Conservation (phyloP, 2,329 filamentous ascomycete species). For the Microcyclospora tardicrescens region DNA sequence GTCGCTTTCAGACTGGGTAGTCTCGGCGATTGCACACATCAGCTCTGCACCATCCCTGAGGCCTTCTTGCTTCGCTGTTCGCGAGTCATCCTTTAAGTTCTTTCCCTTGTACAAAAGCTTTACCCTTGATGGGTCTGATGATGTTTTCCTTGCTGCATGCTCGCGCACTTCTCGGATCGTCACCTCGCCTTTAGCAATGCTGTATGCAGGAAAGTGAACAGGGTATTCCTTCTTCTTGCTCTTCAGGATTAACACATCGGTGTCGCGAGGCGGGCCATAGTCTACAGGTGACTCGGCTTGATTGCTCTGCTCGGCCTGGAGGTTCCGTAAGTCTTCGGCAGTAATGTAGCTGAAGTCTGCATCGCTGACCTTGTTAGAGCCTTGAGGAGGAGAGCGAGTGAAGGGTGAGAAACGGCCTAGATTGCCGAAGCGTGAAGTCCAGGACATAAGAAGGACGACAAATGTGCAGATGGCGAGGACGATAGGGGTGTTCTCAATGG, state of each 20-base stretch:
- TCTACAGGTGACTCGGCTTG: constrained; percentile 25
- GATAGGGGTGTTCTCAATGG: constrained; percentile 20
- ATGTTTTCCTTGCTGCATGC: constrained; percentile 53
- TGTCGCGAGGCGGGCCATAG: constrained; percentile 39
- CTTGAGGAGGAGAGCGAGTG: constrained; percentile 28
- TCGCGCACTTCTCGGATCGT: constrained; percentile 52
- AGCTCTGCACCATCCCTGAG: constrained; percentile 48
- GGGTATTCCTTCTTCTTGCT: constrained; percentile 53
- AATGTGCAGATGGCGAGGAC: constrained; percentile 24
- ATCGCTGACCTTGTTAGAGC: constrained; percentile 50
- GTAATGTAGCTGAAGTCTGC: constrained; percentile 74
- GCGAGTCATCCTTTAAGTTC: constrained; percentile 51
- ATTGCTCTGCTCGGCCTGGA: constrained; percentile 19
- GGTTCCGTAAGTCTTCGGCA: constrained; percentile 50
- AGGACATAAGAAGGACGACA: constrained; percentile 32
- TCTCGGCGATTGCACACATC: constrained; percentile 44
- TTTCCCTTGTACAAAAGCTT: constrained; percentile 63
- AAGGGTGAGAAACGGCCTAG: constrained; percentile 38
- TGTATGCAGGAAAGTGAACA: constrained; percentile 60
- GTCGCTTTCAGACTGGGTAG: constrained; percentile 27
- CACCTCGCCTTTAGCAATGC: constrained; percentile 62
- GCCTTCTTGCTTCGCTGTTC: constrained; percentile 45
- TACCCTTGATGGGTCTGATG: constrained; percentile 44
- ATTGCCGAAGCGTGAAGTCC: constrained; percentile 34
- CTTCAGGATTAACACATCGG: constrained; percentile 59